Evolutionary conservation across 345 rosid species (phyloP).

Genomic region (Hevea brasiliensis): DNA sequence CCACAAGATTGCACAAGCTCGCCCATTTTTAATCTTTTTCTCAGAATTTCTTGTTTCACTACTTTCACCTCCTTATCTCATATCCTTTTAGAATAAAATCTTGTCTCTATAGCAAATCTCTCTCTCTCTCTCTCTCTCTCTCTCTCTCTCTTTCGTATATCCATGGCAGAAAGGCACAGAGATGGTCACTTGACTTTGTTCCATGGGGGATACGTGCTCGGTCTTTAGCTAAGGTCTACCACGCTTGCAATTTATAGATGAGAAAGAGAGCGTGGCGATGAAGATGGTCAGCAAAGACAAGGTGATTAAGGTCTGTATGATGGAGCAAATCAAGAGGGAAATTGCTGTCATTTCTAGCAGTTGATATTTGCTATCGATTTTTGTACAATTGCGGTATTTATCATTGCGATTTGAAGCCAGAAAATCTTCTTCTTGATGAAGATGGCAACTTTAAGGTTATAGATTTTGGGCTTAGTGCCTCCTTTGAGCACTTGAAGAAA

Average conservation of each 20-base stretch:
- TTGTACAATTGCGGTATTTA: slow-evolving; percentile 92
- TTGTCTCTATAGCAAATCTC: too few species aligned
- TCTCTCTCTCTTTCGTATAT: too few species aligned
- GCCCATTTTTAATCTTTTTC: too few species aligned
- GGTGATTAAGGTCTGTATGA: slow-evolving; percentile 76
- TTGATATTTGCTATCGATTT: slow-evolving; percentile 81
- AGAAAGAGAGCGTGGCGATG: slow-evolving; percentile 81
- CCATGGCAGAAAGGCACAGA: slow-evolving; percentile 24
- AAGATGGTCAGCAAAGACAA: slow-evolving; percentile 88
- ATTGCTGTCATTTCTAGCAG: slow-evolving; percentile 83
- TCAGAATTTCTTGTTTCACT: background rate
- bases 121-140: too few species aligned
- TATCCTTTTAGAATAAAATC: background rate
- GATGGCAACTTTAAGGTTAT: too few species aligned
- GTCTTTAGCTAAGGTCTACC: slow-evolving; percentile 90
- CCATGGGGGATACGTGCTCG: slow-evolving; percentile 84
- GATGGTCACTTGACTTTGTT: slow-evolving; percentile 41
- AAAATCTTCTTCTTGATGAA: too few species aligned
- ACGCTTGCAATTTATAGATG: slow-evolving; percentile 52
- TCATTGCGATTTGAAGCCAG: slow-evolving; percentile 82
- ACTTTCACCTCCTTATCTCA: background rate
- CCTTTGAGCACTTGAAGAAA: too few species aligned
- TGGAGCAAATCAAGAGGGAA: too few species aligned
- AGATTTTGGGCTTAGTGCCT: too few species aligned
- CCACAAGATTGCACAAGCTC: background rate